Evolutionary conservation across 306 rosid genomes (phyloP).

Genomic region (Castanea sativa): DNA sequence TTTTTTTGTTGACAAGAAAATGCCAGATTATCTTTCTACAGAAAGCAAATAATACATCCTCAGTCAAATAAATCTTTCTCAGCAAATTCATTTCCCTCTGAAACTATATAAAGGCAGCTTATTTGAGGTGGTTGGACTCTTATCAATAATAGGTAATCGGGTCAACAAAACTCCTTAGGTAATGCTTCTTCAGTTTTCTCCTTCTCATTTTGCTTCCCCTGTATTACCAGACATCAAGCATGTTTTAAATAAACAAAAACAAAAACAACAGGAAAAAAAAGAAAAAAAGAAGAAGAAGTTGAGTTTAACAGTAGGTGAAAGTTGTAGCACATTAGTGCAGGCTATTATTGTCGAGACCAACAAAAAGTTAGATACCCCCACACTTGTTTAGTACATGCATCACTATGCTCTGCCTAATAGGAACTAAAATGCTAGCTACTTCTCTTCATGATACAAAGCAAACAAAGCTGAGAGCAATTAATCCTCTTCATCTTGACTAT

Average conservation of each 20-base stretch:
- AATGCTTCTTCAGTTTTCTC: constrained; percentile 67
- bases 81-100: not conserved
- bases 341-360: not conserved
- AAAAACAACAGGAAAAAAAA: not conserved
- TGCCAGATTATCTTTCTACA: not conserved
- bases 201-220: constrained; percentile 68
- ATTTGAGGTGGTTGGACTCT: constrained; percentile 1
- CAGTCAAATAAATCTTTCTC: not conserved
- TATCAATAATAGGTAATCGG: constrained; percentile 18
- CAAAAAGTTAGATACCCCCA: not conserved
- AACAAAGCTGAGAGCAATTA: constrained; percentile 1
- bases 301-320: not conserved
- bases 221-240: constrained; percentile 31
- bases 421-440: not conserved
- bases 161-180: constrained; percentile 31
- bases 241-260: not conserved
- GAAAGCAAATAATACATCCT: not conserved
- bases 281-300: not conserved
- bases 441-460: not conserved
- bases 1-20: too few relatives aligned
- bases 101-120: not conserved
- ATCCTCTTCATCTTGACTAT: constrained; percentile 6
- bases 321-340: not conserved
- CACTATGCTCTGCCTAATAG: not conserved
- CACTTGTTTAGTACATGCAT: not conserved